Evolutionary conservation across 1,284 basidiomycete species (phyloP).

Genomic region (Ustilago bromivora): DNA sequence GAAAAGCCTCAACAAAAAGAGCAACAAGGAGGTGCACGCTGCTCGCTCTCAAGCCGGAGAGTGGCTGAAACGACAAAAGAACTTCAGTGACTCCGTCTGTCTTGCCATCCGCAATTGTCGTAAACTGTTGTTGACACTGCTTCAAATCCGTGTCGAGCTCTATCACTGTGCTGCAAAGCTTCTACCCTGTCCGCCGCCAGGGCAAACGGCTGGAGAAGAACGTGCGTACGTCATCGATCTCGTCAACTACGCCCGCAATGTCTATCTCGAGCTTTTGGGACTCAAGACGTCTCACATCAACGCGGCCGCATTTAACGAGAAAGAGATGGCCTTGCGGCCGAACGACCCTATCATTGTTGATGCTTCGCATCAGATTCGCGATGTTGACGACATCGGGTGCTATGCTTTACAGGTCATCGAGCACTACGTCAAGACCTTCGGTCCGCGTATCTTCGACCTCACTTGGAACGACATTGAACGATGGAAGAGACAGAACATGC

Average conservation of each 20-base stretch:
- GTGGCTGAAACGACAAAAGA: neutral
- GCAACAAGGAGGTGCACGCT: neutral
- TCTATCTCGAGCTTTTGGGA: neutral
- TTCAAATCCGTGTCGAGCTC: slow-evolving; percentile 14
- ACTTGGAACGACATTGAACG: slow-evolving; percentile 7
- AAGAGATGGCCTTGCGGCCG: slow-evolving; percentile 5
- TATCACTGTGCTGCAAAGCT: neutral
- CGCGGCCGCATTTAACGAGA: neutral
- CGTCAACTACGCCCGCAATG: slow-evolving; percentile 4
- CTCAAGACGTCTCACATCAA: neutral
- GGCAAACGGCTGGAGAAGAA: too few relatives aligned
- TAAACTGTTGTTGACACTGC: neutral
- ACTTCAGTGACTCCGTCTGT: neutral
- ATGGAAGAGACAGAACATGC: slow-evolving; percentile 8
- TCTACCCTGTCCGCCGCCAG: too few relatives aligned
- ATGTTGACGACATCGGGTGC: slow-evolving; percentile 4
- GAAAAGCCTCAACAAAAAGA: neutral
- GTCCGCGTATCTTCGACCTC: slow-evolving; percentile 7
- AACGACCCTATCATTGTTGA: neutral
- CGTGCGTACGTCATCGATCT: neutral
- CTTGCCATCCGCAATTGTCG: slow-evolving; percentile 10
- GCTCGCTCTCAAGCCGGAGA: neutral
- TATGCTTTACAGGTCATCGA: neutral
- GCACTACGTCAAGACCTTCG: slow-evolving; percentile 7
- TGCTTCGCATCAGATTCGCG: neutral